A percentile compares a stretch with the other conserved stretches of the same genome.
Evolutionary conservation across 495 filamentous ascomycete genomes (phyloP).

Genomic region (Penicillium mononematosum): DNA sequence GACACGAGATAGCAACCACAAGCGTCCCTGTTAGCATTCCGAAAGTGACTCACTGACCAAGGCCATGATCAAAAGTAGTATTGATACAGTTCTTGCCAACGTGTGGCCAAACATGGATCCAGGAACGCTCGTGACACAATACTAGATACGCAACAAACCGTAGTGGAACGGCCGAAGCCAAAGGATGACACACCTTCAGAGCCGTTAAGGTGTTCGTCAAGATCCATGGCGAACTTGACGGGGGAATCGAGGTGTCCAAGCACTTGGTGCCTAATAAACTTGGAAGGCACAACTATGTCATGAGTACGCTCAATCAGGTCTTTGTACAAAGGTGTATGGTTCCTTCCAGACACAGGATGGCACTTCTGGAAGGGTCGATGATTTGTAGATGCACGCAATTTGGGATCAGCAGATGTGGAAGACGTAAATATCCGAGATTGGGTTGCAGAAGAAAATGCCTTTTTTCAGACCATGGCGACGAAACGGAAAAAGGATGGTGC

Average conservation of each 20-base stretch:
- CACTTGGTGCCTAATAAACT: conserved; percentile 26
- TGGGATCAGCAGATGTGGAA: conserved; percentile 33
- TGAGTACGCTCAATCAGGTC: conserved; percentile 29
- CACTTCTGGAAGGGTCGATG: conserved; percentile 28
- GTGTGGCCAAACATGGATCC: conserved; percentile 32
- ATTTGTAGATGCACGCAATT: conserved; percentile 24
- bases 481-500: conserved; percentile 29
- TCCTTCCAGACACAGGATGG: conserved; percentile 32
- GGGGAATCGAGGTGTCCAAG: conserved; percentile 18
- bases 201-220: conserved; percentile 31
- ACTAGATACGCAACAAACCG: conserved; percentile 25
- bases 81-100: conserved; percentile 24
- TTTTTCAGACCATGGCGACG: conserved; percentile 25
- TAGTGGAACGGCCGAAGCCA: conserved; percentile 25
- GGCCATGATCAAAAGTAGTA: conserved; percentile 19
- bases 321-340: conserved; percentile 30
- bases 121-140: conserved; percentile 21
- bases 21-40: conserved; percentile 23
- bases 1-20: neutral
- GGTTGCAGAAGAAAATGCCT: conserved; percentile 27
- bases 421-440: conserved; percentile 28
- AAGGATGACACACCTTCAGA: conserved; percentile 12
- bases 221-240: conserved; percentile 18
- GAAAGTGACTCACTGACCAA: conserved; percentile 23
- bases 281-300: conserved; percentile 28